Conservation (phyloP, 2,329 filamentous ascomycete species). For the Emydomyces testavorans region DNA sequence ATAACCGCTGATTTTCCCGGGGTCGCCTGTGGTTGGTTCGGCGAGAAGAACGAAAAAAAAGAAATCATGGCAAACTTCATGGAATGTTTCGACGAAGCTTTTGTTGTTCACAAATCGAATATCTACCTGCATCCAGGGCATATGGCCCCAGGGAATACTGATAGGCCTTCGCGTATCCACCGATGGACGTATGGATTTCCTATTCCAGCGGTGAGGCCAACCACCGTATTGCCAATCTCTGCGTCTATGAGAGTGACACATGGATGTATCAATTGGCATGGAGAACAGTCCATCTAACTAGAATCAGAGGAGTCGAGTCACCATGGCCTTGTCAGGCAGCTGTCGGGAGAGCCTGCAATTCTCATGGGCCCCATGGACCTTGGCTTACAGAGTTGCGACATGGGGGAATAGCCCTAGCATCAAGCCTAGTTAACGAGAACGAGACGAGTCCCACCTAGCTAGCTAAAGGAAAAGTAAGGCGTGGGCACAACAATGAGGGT, state of each 20-base stretch:
- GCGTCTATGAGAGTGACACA: constrained; percentile 2
- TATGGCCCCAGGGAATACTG: no score
- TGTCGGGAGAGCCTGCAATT: constrained; percentile 1
- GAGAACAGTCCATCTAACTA: neutral
- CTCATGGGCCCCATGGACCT: neutral
- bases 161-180: neutral
- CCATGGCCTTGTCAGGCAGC: neutral
- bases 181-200: neutral
- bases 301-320: neutral
- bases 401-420: neutral
- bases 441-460: no score
- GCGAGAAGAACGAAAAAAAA: neutral
- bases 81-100: neutral
- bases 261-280: constrained; percentile 3
- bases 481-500: no score
- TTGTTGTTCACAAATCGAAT: no score
- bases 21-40: constrained; percentile 3
- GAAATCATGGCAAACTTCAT: neutral
- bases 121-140: no score
- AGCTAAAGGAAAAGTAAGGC: no score
- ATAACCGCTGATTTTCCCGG: constrained; percentile 1
- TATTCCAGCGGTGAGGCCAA: constrained; percentile 7
- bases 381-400: neutral
- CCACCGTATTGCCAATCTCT: neutral
- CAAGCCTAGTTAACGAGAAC: neutral